These are phyloP conservation scores for Periconia sp. DNA, from an alignment of 2,329 filamentous ascomycete genomes.

Conservation along the genomic window DNA sequence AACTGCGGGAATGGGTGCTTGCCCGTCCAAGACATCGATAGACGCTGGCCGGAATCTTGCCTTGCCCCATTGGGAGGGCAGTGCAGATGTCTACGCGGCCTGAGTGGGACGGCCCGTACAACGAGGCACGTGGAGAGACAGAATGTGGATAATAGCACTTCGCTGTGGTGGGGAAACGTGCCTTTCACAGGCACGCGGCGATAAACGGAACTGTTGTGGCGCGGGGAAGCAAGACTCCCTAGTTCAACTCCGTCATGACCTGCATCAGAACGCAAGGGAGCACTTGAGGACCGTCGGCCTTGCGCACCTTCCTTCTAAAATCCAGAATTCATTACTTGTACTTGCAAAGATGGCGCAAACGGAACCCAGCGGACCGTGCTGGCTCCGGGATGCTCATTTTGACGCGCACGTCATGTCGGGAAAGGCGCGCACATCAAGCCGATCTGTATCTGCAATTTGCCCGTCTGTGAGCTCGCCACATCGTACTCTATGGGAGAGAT, in stretches of 20 bases:
- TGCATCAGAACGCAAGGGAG: slow-evolving; percentile 32
- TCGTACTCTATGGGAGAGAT: not conserved
- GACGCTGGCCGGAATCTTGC: slow-evolving; percentile 13
- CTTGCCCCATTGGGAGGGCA: slow-evolving; percentile 20
- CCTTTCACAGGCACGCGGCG: slow-evolving; percentile 17
- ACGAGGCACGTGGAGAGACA: slow-evolving; percentile 30
- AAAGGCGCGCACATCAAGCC: slow-evolving; percentile 12
- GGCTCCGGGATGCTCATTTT: slow-evolving; percentile 13
- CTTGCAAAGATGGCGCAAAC: slow-evolving; percentile 6
- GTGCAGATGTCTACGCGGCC: slow-evolving; percentile 25
- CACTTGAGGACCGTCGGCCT: not conserved
- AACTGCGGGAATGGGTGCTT: slow-evolving; percentile 6
- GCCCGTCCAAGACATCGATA: slow-evolving; percentile 9
- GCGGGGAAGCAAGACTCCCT: slow-evolving; percentile 17
- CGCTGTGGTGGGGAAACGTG: slow-evolving; percentile 11
- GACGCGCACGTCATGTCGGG: slow-evolving; percentile 12
- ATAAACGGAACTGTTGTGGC: slow-evolving; percentile 11
- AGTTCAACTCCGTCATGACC: slow-evolving; percentile 14
- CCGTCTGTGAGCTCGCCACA: not conserved
- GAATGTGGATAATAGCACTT: slow-evolving; percentile 9
- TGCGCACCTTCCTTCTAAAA: slow-evolving; percentile 16
- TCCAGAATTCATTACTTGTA: slow-evolving; percentile 2
- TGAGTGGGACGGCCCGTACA: slow-evolving; percentile 23
- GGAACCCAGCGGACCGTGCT: slow-evolving; percentile 11
- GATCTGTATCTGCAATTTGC: slow-evolving; percentile 10